Conservation (phyloP, 2,329 filamentous ascomycete species). For the Colletotrichum sidae region DNA sequence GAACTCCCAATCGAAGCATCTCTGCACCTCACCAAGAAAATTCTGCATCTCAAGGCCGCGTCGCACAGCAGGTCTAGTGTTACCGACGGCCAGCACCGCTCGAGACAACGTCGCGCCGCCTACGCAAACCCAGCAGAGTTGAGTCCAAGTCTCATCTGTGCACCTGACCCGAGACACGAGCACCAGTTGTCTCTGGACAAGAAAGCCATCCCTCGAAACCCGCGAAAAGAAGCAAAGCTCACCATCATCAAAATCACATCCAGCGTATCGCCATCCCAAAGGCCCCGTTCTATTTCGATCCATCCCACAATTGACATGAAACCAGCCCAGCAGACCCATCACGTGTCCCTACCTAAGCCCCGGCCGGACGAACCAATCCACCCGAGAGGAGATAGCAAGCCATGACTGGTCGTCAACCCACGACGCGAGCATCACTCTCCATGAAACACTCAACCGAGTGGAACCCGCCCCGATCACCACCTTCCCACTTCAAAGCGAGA, state of each 20-base stretch:
- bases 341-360: background rate
- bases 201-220: too few relatives aligned
- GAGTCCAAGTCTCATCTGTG: too few relatives aligned
- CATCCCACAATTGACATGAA: constrained; percentile 9
- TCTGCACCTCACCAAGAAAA: too few relatives aligned
- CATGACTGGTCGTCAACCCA: constrained; percentile 5
- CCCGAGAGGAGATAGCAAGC: too few relatives aligned
- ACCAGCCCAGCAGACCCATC: constrained; percentile 24
- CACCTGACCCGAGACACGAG: background rate
- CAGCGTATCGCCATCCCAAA: too few relatives aligned
- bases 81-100: too few relatives aligned
- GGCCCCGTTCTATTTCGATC: constrained; percentile 16
- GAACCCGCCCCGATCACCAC: background rate
- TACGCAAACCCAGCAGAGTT: too few relatives aligned
- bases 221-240: background rate
- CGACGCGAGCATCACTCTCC: constrained; percentile 10
- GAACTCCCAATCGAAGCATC: too few relatives aligned
- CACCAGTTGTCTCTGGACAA: background rate
- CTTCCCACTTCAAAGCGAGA: too few relatives aligned
- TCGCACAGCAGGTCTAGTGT: too few relatives aligned
- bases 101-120: too few relatives aligned
- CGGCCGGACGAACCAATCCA: background rate
- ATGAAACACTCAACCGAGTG: constrained; percentile 10
- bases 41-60: too few relatives aligned
- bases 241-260: background rate